Percentiles rank a stretch among this genome's conserved stretches.
Evolutionary conservation across 2,329 filamentous ascomycete genomes (phyloP).

Genomic region (Pseudofabraea citricarpa): DNA sequence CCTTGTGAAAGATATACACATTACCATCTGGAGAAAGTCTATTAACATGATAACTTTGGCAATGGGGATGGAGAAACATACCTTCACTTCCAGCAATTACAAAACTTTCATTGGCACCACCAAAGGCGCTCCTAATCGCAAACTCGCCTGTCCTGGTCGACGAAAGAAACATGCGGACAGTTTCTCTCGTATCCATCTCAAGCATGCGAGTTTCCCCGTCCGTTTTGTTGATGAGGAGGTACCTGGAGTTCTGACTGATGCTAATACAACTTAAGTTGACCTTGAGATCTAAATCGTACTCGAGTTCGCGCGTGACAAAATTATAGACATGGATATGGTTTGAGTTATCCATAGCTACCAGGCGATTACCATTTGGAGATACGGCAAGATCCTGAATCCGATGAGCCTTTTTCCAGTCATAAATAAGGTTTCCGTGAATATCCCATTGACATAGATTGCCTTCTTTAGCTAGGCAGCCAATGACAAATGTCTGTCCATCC

Average conservation of each 20-base stretch:
- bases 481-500: constrained; percentile 72
- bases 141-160: constrained; percentile 72
- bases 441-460: constrained; percentile 69
- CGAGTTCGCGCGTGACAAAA: constrained; percentile 65
- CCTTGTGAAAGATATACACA: constrained; percentile 89
- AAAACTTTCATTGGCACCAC: constrained; percentile 88
- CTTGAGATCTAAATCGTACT: constrained; percentile 68
- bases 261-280: constrained; percentile 71
- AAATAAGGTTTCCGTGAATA: constrained; percentile 53
- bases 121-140: constrained; percentile 79
- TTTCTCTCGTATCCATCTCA: constrained; percentile 66
- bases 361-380: constrained; percentile 71
- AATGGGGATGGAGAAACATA: constrained; percentile 34
- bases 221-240: constrained; percentile 77
- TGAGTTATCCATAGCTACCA: constrained; percentile 72
- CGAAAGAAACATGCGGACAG: constrained; percentile 64
- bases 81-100: constrained; percentile 89
- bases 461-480: constrained; percentile 67
- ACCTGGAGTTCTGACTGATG: constrained; percentile 75
- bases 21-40: constrained; percentile 44
- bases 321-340: constrained; percentile 78
- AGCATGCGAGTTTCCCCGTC: constrained; percentile 75
- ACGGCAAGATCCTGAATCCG: constrained; percentile 83
- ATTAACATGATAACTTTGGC: constrained; percentile 6
- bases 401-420: constrained; percentile 65